Base-by-base conservation (phyloP, 176 grass and related monocot species). In the Panicum miliaceum region DNA sequence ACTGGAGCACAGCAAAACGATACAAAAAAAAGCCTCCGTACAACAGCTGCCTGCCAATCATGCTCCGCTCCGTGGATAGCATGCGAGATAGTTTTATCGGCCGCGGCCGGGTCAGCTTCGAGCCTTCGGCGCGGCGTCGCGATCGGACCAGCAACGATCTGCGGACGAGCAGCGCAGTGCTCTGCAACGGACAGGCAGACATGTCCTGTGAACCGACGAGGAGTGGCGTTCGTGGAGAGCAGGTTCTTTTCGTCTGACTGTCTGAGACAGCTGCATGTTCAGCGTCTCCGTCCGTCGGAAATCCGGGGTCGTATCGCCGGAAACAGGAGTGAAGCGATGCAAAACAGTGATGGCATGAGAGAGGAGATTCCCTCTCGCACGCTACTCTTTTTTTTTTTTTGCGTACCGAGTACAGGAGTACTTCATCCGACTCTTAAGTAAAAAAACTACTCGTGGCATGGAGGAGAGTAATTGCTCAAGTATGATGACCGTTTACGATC, bases 151-250 rank as follows among this genome's bases (percentile, higher is more conserved):
- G 15, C 42, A 71, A 23, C 61, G 22, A 13, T 63, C 29, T 54
- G 52, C 50, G 68, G 54, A 38, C 18, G 64, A 45, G 56, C 13
- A 15, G 20, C 45, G 23, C 11, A 15, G 20, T 35, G 23, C 11
- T 4, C 69, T 29, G 69, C 26, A 52, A 60, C 41, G 14, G 43
- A 45, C 36, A 60, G n/a, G 2, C 16, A 14, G 35, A 32, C 18
- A 51, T 25, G 72, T 76, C 78, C 41, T 16, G 63, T 69, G 63
- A 76, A 8, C 42, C 41, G 43, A 76, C 71, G 60, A 76, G 47
- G 37, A 36, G 18, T 4, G 51, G 46, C 61, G 79, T 82, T 82
- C 63, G 80, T 83, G 80, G 73, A 61, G 63, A 63, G 23, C 64
- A 63, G 4, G 16, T 73, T 20, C 36, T 8, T 14, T 64, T 41